Conservation (phyloP, 345 rosid species). For the Corchorus capsularis region DNA sequence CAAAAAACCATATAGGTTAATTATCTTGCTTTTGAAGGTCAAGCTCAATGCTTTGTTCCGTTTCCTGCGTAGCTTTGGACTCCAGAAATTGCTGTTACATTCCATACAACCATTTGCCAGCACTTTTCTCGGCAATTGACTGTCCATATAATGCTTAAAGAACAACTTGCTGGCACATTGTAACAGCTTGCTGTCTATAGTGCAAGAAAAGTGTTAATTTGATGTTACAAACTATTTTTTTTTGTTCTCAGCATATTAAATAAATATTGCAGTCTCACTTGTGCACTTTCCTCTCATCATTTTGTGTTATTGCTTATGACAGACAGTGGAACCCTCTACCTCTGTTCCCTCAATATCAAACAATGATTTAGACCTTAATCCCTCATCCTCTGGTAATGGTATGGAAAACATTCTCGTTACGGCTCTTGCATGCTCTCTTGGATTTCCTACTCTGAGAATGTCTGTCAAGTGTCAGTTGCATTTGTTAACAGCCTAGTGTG, state of each 20-base stretch:
- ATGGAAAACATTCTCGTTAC: slow-evolving; percentile 18
- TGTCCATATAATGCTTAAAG: background rate
- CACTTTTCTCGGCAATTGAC: background rate
- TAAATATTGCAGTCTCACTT: slow-evolving; percentile 13
- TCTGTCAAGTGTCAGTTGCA: background rate
- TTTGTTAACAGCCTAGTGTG: slow-evolving; percentile 14
- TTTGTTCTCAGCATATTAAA: background rate
- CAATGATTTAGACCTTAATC: slow-evolving; percentile 43
- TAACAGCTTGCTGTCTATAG: background rate
- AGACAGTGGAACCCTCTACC: slow-evolving; percentile 63
- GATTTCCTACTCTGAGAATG: slow-evolving; percentile 7
- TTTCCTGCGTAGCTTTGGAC: background rate
- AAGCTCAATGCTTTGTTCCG: background rate
- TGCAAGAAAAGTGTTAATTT: background rate
- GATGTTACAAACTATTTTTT: background rate
- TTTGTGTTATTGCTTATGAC: slow-evolving; percentile 28
- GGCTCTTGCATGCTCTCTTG: background rate
- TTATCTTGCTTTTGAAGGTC: background rate
- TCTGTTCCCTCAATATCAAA: slow-evolving; percentile 34
- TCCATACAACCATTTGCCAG: background rate
- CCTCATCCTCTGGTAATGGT: slow-evolving; percentile 45
- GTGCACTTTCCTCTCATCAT: slow-evolving; percentile 12
- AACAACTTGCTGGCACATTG: background rate
- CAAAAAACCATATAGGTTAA: background rate
- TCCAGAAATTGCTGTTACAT: background rate